Conservation (phyloP, 148 eudicot genomes). For the Chenopodium suecicum region DNA sequence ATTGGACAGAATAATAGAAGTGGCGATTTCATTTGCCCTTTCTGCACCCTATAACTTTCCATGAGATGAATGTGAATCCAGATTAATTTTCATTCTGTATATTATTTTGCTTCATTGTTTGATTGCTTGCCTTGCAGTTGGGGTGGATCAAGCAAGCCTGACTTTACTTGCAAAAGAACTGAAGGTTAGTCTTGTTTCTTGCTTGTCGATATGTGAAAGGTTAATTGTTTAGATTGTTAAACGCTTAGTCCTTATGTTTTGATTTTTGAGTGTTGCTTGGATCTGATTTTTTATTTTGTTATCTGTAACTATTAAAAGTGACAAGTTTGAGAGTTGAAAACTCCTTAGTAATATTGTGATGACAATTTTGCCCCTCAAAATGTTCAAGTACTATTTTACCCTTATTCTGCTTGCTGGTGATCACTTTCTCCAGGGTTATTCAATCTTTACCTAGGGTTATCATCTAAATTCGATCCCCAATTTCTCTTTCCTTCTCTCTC, state of each 20-base stretch:
- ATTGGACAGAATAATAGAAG: background rate
- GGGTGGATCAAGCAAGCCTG: conserved; percentile 99
- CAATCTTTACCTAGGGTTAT: no score
- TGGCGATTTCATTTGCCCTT: background rate
- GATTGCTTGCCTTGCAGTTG: conserved; percentile 55
- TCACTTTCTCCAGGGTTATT: no score
- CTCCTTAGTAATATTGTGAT: no score
- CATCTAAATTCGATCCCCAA: no score
- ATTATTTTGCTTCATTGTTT: background rate
- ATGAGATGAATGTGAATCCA: background rate
- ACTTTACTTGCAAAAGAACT: conserved; percentile 92
- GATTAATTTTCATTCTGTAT: background rate
- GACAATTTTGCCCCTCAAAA: no score
- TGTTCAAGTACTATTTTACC: no score
- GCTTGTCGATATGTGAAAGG: background rate
- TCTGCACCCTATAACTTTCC: background rate
- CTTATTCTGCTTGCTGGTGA: no score
- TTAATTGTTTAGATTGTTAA: background rate
- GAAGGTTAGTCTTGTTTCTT: conserved; percentile 60
- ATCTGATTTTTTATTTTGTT: no score
- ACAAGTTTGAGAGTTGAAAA: no score
- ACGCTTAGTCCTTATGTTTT: background rate
- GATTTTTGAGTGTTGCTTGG: no score
- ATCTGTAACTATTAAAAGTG: no score
- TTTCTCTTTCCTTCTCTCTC: no score